Evolutionary conservation across 129 eudicot genomes (phyloP), one percentile per base, ranked within the genome.

Genomic region (Flaveria ramosissima): DNA sequence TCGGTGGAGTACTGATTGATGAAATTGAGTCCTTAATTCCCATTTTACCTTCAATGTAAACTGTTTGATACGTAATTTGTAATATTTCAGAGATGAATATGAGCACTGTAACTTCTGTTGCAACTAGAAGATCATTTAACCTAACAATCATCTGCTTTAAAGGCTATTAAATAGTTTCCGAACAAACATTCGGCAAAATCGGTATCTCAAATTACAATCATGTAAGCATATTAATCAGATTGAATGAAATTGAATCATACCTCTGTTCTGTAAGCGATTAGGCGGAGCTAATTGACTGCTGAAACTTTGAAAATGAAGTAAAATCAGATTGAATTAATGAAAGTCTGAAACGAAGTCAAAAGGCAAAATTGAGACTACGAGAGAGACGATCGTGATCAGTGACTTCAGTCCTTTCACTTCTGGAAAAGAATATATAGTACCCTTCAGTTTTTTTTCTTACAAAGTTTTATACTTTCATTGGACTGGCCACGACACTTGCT

Each of bases 1-100:
- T 76, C 2, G 94, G 90, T 46, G 88, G 73, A 21, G 88, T 78
- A 42, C 76, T 32, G 19, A 61, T 56, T 60, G 86, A 77, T 60
- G 84, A 69, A 73, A 9, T 66, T 65, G 75, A 66, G 46, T 80
- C 75, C 70, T 66, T 65, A 52, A 55, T 73, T 24, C 46, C 66
- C 84, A 80, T 80, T 53, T 10, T 65, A 42, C 53, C 79, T 15
- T 23, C 68, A n/a, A 13, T 9, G 26, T 36, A 46, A 61, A 23
- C 66, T 9, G 64, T 21, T 56, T 30, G 36, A 47, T 23, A 61
- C 41, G 20, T 61, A 6, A 41, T 7, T 24, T 70, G 16, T 46
- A 48, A 32, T 59, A 12, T 42, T 2, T 43, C 9, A 42, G 14
- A 67, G 7, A 39, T 52, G 66, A 16, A 55, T 21, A 23, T 23